Percentiles rank a stretch among this genome's conserved stretches.
phyloP scores from a whole-genome alignment of 2,329 filamentous ascomycete genomes.

The Lomentospora prolificans region DNA sequence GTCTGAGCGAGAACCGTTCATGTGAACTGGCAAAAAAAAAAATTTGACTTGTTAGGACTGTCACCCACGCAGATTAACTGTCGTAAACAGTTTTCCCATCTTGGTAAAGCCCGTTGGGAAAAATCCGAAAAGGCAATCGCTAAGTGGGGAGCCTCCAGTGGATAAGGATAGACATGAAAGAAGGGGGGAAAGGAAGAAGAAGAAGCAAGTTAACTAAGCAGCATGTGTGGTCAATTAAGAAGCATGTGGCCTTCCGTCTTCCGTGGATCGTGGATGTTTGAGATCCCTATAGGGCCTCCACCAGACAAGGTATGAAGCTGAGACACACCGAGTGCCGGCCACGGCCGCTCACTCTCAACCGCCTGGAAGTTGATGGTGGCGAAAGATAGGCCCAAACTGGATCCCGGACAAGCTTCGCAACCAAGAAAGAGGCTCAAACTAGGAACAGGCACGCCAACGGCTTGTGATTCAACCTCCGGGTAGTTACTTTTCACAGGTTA shows the following conservation, averaged over 20 bases:
- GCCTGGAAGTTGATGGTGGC: background rate
- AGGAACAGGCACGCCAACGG: background rate
- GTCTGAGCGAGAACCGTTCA: background rate
- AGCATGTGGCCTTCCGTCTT: too few relatives aligned
- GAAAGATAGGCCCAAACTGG: background rate
- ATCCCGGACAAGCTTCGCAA: background rate
- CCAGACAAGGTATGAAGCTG: background rate
- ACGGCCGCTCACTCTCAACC: too few relatives aligned
- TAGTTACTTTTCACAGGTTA: background rate
- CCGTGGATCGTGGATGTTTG: background rate
- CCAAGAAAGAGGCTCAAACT: background rate
- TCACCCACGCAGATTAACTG: background rate
- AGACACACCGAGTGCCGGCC: background rate
- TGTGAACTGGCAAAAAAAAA: background rate
- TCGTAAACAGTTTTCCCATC: constrained; percentile 2
- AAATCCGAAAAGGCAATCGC: too few relatives aligned
- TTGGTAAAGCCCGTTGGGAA: background rate
- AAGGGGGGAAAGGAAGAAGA: background rate
- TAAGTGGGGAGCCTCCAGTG: background rate
- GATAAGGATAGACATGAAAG: background rate
- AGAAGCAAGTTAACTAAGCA: background rate
- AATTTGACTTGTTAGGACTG: too few relatives aligned
- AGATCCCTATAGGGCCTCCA: background rate
- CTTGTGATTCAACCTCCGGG: background rate
- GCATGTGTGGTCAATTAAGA: too few relatives aligned